phyloP scores from a whole-genome alignment of 345 rosid genomes.

The Melaleuca alternifolia region DNA sequence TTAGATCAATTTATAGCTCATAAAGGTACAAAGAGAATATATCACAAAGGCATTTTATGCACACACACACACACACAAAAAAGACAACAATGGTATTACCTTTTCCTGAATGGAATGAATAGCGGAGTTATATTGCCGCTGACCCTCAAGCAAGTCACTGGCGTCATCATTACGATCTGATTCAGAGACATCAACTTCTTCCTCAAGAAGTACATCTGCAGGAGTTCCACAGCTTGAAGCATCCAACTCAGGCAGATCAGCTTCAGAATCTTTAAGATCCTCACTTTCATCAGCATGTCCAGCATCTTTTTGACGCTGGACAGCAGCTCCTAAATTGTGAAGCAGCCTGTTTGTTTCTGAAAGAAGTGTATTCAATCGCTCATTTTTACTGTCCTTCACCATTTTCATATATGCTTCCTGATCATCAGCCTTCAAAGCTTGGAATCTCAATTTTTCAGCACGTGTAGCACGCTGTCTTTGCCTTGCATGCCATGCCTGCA shows the following conservation, averaged over 20 bases:
- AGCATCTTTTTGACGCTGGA: constrained; percentile 92
- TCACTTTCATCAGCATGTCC: constrained; percentile 64
- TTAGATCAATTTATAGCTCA: neutral
- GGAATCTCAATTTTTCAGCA: constrained; percentile 93
- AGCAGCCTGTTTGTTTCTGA: constrained; percentile 96
- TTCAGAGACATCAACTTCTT: constrained; percentile 48
- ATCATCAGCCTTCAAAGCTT: constrained; percentile 95
- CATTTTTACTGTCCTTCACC: constrained; percentile 98
- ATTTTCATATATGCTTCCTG: constrained; percentile 96
- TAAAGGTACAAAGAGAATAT: neutral
- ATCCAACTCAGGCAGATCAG: constrained; percentile 61
- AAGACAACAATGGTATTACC: constrained; percentile 28
- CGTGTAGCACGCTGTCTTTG: constrained; percentile 98
- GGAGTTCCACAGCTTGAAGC: constrained; percentile 60
- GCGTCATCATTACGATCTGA: constrained; percentile 80
- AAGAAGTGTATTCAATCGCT: constrained; percentile 82
- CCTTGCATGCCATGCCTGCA: constrained; percentile 98
- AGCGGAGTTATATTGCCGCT: constrained; percentile 92
- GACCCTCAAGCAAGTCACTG: constrained; percentile 88
- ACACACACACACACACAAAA: too few relatives aligned
- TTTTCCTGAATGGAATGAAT: constrained; percentile 91
- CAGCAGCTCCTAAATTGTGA: constrained; percentile 95
- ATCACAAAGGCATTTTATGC: neutral
- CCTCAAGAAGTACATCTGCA: constrained; percentile 55
- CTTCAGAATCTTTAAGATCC: constrained; percentile 50